phyloP scores from a whole-genome alignment of 2,329 filamentous ascomycete species.

The Clarireedia monteithiana region DNA sequence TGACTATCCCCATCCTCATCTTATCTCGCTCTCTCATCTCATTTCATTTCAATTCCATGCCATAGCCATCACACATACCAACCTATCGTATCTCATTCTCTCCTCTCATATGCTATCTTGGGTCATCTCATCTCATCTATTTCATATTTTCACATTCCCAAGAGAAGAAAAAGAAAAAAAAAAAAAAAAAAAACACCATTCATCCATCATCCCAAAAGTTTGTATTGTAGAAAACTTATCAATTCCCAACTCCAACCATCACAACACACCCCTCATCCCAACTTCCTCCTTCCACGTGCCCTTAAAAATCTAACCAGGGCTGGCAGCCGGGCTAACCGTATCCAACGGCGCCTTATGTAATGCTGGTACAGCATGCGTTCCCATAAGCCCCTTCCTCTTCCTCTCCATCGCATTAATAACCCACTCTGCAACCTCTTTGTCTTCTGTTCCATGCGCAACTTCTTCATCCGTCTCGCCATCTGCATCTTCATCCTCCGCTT shows the following conservation, averaged over 20 bases:
- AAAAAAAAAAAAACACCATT: background rate
- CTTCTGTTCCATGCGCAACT: constrained; percentile 37
- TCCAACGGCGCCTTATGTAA: constrained; percentile 83
- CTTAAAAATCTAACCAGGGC: constrained; percentile 1
- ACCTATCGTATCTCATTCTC: background rate
- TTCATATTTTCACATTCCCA: background rate
- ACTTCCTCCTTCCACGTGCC: background rate
- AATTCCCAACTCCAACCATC: background rate
- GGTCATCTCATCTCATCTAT: background rate
- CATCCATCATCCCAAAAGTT: background rate
- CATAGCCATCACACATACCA: background rate
- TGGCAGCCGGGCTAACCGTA: constrained; percentile 46
- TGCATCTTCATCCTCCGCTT: constrained; percentile 39
- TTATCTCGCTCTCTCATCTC: background rate
- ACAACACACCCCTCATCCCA: background rate
- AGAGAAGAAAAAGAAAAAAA: background rate
- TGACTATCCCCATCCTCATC: too few species aligned
- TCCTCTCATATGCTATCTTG: background rate
- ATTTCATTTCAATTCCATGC: background rate
- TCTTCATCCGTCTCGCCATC: background rate
- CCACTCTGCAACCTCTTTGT: constrained; percentile 82
- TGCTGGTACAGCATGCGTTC: constrained; percentile 60
- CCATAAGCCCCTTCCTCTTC: constrained; percentile 50
- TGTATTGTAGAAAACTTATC: too few species aligned
- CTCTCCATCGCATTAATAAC: constrained; percentile 64